phyloP scores from a whole-genome alignment of 2,329 filamentous ascomycete species.

The Capronia americana region DNA sequence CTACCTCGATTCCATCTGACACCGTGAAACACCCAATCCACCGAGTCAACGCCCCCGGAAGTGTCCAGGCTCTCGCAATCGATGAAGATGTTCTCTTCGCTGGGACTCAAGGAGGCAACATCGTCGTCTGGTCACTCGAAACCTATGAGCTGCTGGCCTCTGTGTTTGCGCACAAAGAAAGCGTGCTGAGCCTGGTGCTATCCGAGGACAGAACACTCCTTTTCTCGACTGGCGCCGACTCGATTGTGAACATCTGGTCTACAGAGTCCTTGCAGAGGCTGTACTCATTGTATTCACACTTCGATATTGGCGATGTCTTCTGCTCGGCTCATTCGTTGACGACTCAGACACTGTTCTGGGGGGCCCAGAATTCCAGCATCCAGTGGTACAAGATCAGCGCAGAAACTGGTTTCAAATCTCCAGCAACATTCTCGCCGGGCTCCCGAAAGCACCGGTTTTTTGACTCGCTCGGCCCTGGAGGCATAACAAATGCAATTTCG shows the following conservation, averaged over 20 bases:
- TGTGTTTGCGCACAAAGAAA: conserved; percentile 88
- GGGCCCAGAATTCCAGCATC: conserved; percentile 74
- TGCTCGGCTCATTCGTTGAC: conserved; percentile 86
- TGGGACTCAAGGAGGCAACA: conserved; percentile 91
- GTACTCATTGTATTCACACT: conserved; percentile 89
- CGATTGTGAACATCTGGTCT: conserved; percentile 93
- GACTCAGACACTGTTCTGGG: conserved; percentile 84
- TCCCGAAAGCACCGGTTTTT: conserved; percentile 83
- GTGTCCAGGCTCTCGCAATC: conserved; percentile 75
- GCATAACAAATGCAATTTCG: conserved; percentile 65
- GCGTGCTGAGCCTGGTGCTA: conserved; percentile 83
- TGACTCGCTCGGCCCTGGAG: conserved; percentile 84
- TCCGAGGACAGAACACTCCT: conserved; percentile 76
- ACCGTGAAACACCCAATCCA: conserved; percentile 31
- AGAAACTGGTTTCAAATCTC: conserved; percentile 63
- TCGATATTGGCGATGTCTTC: conserved; percentile 95
- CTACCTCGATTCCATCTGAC: conserved; percentile 5
- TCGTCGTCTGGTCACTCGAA: conserved; percentile 85
- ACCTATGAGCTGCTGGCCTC: conserved; percentile 81
- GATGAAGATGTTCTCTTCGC: conserved; percentile 85
- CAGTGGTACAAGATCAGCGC: conserved; percentile 78
- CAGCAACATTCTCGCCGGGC: conserved; percentile 71
- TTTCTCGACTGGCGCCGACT: conserved; percentile 92
- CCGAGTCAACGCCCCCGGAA: conserved; percentile 37
- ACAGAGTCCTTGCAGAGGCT: conserved; percentile 74